Base-by-base conservation (phyloP, 805 yeast species). In the Candida dajiaensis region DNA sequence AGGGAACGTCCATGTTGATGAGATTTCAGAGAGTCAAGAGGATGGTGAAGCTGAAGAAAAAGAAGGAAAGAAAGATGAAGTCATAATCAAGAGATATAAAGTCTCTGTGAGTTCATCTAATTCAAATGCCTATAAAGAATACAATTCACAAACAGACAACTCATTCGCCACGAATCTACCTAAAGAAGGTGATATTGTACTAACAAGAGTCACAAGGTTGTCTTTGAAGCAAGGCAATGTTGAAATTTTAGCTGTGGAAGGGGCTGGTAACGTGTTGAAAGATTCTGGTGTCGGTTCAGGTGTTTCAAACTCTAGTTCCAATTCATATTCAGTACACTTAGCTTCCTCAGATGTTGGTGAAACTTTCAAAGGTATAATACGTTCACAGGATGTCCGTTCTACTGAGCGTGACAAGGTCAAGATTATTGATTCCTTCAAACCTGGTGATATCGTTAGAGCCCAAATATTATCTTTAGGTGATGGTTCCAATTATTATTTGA, bases 371-470 rank as follows among this genome's bases (percentile, higher is more conserved):
- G 98, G 95, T 0, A 73, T 89, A 8, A 83, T 90, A 41, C 71
- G 98, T 57, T 72, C 85, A 2, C 95, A 89, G 64, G 99, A 94
- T 65, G 81, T 94, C 2, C 74, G 97, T 50, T 83, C 92, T 19
- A 88, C 97, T 0, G 97, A 94, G 54, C 73, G 96, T 58, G 99
- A 94, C 61, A 79, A 80, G 58, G 90, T 89, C 28, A 83, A 84
- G 57, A 74, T 92, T 29, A 75, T 79, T 47, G 87, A 87, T 18
- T 75, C 89, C 60, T 94, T 83, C 67, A 77, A 77, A 55, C 98
- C 98, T 0, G 97, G 97, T 15, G 99, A 94, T 65, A 78, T 94
- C 44, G 86, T 94, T 3, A 74, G 96, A 50, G 97, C 96, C 0
- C 71, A 75, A 53, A 83, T 90, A 9, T 58, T 81, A 25, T 87